Base-by-base conservation (phyloP, 2,329 filamentous ascomycete species). In the Aspergillus costaricaensis region DNA sequence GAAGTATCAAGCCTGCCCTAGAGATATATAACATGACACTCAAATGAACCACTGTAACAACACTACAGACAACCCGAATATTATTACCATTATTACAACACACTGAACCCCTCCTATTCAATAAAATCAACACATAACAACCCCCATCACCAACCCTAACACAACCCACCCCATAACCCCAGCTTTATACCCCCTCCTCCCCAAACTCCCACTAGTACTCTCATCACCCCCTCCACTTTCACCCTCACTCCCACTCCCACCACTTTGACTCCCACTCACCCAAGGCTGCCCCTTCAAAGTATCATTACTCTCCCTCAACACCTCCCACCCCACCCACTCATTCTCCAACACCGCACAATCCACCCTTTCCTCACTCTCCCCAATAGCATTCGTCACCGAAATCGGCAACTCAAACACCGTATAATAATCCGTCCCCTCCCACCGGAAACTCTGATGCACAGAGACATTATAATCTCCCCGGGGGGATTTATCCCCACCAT, bases 321-420 rank as follows among this genome's bases (percentile, higher is more conserved):
- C 60, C 3, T 53, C 56, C 19, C 61, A 52, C 19, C 56, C 14
- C 19, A 44, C 58, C n/a, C 68, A 38, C 19, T 68, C 53, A 51
- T 72, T 73, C 61, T 70, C 69, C 17, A 72, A 39, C 30, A 63
- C 43, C 32, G 49, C 44, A 49, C 71, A 73, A 38, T 72, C 66
- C 15, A 68, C 62, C 21, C 70, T 60, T 14, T 69, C 61, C 17
- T 62, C 59, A 27, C 55, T 61, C 44, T 74, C 61, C 0, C 65
- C 59, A 64, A 91, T 90, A 41, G 77, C 80, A 72, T 91, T 91
- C 5, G 87, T 89, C 39, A 91, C 83, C 3, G 82, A 81, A 65
- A 91, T 88, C 17, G 88, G 88, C 12, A 91, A 76, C 65, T 91
- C 86, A 67, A 90, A 90, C 57, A 91, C 84, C 8, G 88, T 90